Conservation (phyloP, 148 eudicot species). For the Simmondsia chinensis region DNA sequence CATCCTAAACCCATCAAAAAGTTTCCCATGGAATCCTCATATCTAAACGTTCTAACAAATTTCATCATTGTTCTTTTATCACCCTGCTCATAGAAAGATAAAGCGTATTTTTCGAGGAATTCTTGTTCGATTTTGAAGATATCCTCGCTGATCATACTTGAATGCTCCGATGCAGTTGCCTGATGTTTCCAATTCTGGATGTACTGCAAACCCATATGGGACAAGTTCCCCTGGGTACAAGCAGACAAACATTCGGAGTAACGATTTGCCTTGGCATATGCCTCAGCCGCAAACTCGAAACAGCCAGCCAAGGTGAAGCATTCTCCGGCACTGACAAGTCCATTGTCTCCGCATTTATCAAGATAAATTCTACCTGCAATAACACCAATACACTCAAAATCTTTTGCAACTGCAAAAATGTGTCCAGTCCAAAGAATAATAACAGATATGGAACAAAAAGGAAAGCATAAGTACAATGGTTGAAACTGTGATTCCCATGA, state of each 20-base stretch:
- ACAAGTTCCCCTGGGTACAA: slow-evolving; percentile 29
- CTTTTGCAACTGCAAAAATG: background rate
- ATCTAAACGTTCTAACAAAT: slow-evolving; percentile 37
- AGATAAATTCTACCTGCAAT: slow-evolving; percentile 16
- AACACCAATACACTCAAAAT: too few relatives aligned
- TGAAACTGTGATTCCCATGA: too few relatives aligned
- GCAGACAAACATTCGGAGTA: slow-evolving; percentile 21
- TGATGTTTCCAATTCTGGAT: slow-evolving; percentile 18
- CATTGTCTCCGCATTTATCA: slow-evolving; percentile 10
- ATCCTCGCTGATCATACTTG: background rate
- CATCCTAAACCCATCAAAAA: slow-evolving; percentile 39
- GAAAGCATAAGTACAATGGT: too few relatives aligned
- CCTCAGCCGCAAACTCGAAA: slow-evolving; percentile 25
- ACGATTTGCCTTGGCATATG: slow-evolving; percentile 10
- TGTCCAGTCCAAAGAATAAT: too few relatives aligned
- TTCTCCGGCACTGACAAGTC: slow-evolving; percentile 23
- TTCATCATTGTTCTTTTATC: slow-evolving; percentile 40
- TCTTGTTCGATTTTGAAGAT: slow-evolving; percentile 13
- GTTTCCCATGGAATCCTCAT: slow-evolving; percentile 24
- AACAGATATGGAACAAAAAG: too few relatives aligned
- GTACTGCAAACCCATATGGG: slow-evolving; percentile 21
- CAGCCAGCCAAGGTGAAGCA: slow-evolving; percentile 21
- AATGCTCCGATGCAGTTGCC: background rate
- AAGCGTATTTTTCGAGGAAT: slow-evolving; percentile 33
- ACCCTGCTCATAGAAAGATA: slow-evolving; percentile 17